Percentiles rank a stretch among this genome's conserved stretches.
phyloP scores from a whole-genome alignment of 1,284 basidiomycete species.

The Athelia psychrophila region DNA sequence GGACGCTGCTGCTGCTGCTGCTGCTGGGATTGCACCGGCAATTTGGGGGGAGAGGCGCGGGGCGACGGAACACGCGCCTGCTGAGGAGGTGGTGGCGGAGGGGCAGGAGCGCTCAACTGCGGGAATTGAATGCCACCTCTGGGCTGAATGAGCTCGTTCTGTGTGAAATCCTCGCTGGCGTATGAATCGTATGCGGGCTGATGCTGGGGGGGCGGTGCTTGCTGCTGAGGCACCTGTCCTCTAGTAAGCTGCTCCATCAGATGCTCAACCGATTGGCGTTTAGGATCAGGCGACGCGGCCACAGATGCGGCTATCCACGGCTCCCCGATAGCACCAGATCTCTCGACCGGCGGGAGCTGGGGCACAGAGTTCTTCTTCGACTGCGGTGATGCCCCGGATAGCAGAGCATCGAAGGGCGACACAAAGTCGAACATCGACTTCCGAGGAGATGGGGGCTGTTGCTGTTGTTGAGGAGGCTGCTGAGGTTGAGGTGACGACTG shows the following conservation, averaged over 20 bases:
- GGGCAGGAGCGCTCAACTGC: too few relatives aligned
- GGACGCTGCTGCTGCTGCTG: slow-evolving; percentile 42
- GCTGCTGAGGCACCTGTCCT: slow-evolving; percentile 41
- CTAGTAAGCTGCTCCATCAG: slow-evolving; percentile 68
- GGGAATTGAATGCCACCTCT: too few relatives aligned
- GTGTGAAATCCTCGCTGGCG: slow-evolving; percentile 44
- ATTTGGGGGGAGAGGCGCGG: slow-evolving; percentile 63
- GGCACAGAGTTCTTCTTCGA: slow-evolving; percentile 62
- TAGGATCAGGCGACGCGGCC: slow-evolving; percentile 51
- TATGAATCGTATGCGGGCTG: slow-evolving; percentile 40
- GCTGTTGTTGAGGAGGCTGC: slow-evolving; percentile 17
- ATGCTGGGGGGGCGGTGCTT: slow-evolving; percentile 21
- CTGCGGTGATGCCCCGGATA: slow-evolving; percentile 35
- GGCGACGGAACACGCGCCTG: slow-evolving; percentile 53
- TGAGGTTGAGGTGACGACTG: slow-evolving; percentile 18
- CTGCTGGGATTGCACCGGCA: slow-evolving; percentile 27
- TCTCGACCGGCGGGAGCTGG: slow-evolving; percentile 25
- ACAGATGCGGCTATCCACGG: slow-evolving; percentile 44
- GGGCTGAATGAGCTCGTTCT: slow-evolving; percentile 36
- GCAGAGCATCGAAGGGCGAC: slow-evolving; percentile 77
- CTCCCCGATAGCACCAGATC: slow-evolving; percentile 52
- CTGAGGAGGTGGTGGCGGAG: slow-evolving; percentile 51
- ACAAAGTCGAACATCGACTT: slow-evolving; percentile 82
- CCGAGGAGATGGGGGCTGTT: slow-evolving; percentile 55
- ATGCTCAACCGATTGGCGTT: slow-evolving; percentile 77